These are phyloP conservation scores for Zalerion maritima DNA, from an alignment of 495 filamentous ascomycete species.

Conservation along the genomic window DNA sequence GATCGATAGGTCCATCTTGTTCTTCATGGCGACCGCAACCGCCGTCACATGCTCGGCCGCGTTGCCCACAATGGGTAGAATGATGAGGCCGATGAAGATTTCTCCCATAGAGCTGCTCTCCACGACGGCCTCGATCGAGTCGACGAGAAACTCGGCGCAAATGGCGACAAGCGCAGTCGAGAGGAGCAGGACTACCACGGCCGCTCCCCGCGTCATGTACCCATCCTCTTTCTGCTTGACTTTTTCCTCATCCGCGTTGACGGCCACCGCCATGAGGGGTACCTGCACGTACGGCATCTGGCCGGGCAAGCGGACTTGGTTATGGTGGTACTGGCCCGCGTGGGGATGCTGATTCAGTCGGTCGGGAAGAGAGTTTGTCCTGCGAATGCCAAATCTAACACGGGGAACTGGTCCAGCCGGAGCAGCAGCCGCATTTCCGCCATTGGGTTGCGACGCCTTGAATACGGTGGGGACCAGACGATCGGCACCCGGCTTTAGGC, in stretches of 20 bases:
- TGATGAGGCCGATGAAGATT: conserved; percentile 77
- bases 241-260: conserved; percentile 16
- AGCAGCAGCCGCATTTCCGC: conserved; percentile 5
- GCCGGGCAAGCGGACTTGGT: conserved; percentile 21
- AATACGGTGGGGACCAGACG: conserved; percentile 35
- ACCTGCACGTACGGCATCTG: conserved; percentile 29
- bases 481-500: conserved; percentile 29
- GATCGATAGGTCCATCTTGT: conserved; percentile 93
- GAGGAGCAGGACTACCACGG: conserved; percentile 56
- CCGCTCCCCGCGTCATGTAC: conserved; percentile 61
- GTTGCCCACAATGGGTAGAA: conserved; percentile 82
- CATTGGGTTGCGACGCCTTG: conserved; percentile 16
- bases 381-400: conserved; percentile 46
- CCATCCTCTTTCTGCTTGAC: conserved; percentile 31
- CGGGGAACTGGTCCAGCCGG: conserved; percentile 33
- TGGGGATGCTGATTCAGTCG: conserved; percentile 37
- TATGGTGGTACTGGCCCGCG: conserved; percentile 19
- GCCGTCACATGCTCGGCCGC: conserved; percentile 88
- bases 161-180: conserved; percentile 69
- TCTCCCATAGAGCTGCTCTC: conserved; percentile 47
- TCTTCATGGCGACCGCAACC: conserved; percentile 76
- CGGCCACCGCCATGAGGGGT: conserved; percentile 17
- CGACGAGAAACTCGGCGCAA: conserved; percentile 80
- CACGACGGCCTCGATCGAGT: conserved; percentile 62
- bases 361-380: conserved; percentile 68